These are phyloP conservation scores for Suzukiozyma palmioleophila DNA, from an alignment of 1,139 yeast genomes.

Conservation along the genomic window DNA sequence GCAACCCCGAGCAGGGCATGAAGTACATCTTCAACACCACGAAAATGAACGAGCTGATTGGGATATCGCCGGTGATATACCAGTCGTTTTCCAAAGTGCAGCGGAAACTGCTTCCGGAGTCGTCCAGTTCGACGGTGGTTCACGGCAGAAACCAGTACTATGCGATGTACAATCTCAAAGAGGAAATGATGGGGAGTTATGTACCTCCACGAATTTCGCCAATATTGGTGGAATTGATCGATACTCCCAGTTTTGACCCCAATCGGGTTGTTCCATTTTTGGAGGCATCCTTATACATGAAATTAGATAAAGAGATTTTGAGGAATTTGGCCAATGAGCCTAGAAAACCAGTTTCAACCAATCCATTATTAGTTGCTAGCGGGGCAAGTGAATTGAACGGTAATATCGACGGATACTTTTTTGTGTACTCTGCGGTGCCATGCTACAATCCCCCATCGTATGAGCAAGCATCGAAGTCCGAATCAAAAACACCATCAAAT, in stretches of 20 bases:
- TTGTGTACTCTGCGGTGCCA: conserved; percentile 67
- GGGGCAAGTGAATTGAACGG: conserved; percentile 78
- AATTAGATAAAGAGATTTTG: conserved; percentile 54
- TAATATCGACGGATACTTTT: conserved; percentile 65
- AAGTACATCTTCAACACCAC: conserved; percentile 9
- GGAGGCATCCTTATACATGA: conserved; percentile 63
- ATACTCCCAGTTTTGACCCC: conserved; percentile 66
- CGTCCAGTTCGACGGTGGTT: conserved; percentile 10
- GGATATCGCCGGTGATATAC: conserved; percentile 28
- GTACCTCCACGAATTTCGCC: conserved; percentile 49
- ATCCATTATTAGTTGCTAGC: conserved; percentile 67
- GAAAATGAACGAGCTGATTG: conserved; percentile 8
- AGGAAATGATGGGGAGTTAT: conserved; percentile 22
- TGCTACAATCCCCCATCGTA: conserved; percentile 51
- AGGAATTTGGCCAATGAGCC: conserved; percentile 65
- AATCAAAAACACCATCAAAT: conserved; percentile 4
- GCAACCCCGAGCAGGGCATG: conserved; percentile 13
- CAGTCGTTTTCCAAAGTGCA: conserved; percentile 16
- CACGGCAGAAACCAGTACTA: conserved; percentile 22
- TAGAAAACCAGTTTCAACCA: conserved; percentile 57
- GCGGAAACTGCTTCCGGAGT: conserved; percentile 4
- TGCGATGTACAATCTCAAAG: conserved; percentile 14
- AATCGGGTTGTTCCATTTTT: conserved; percentile 67
- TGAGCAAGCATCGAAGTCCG: conserved; percentile 16
- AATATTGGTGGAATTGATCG: conserved; percentile 61